Conservation (phyloP, 805 yeast genomes). For the Monosporozyma yasuniensis region DNA sequence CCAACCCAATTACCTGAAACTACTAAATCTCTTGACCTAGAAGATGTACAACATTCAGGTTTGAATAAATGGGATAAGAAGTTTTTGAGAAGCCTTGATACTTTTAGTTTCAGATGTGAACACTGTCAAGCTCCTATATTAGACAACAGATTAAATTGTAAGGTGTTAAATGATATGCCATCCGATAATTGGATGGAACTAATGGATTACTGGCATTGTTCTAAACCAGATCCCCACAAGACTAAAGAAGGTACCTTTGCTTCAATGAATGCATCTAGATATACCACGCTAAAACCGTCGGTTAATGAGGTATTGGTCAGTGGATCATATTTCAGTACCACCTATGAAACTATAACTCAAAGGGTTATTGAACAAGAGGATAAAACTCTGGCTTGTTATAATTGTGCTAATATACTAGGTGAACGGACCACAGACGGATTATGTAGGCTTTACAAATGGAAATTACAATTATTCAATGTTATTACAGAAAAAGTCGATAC, state of each 20-base stretch:
- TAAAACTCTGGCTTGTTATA: slow-evolving; percentile 9
- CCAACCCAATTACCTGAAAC: neutral
- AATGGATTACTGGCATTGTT: slow-evolving; percentile 98
- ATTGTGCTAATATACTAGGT: slow-evolving; percentile 18
- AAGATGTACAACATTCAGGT: neutral
- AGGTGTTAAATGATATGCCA: slow-evolving; percentile 53
- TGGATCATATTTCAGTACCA: slow-evolving; percentile 16
- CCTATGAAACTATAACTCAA: slow-evolving; percentile 8
- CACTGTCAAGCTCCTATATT: neutral
- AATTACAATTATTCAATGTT: slow-evolving; percentile 7
- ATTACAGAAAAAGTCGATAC: neutral
- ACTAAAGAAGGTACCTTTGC: neutral
- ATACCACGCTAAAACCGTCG: slow-evolving; percentile 19
- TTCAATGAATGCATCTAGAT: slow-evolving; percentile 9
- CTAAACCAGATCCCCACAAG: slow-evolving; percentile 45
- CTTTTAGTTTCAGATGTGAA: neutral
- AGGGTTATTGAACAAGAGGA: neutral
- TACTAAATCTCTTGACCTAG: neutral
- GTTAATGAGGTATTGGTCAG: slow-evolving; percentile 22
- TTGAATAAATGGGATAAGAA: slow-evolving; percentile 3
- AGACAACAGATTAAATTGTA: slow-evolving; percentile 8
- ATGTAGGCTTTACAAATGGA: slow-evolving; percentile 24
- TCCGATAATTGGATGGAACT: slow-evolving; percentile 89
- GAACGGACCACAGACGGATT: slow-evolving; percentile 11
- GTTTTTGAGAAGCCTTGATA: neutral